Evolutionary conservation across 176 grass and related monocot genomes (phyloP).

Genomic region (Aegilops tauschii): DNA sequence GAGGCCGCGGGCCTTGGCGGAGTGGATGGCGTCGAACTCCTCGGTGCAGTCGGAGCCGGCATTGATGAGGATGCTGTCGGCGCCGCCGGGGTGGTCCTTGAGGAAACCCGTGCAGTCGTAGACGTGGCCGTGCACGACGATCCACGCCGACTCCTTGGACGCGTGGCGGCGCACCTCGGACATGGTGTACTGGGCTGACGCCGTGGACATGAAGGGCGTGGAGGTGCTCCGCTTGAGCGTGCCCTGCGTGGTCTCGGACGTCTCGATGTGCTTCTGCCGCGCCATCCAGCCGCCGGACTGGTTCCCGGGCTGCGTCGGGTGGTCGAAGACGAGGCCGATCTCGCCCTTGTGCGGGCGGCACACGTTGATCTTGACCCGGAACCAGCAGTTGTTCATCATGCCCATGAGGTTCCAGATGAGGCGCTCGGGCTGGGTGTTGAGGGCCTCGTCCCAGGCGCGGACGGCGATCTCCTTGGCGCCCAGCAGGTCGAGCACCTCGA

Average conservation of each 20-base stretch:
- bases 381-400: conserved; percentile 99
- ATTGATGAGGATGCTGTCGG: conserved; percentile 93
- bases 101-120: conserved; percentile 80
- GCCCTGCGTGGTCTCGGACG: conserved; percentile 13
- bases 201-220: conserved; percentile 54
- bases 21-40: conserved; percentile 95
- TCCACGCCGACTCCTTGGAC: conserved; percentile 71
- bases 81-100: conserved; percentile 90
- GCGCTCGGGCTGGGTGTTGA: conserved; percentile 75
- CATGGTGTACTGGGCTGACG: conserved; percentile 21
- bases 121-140: conserved; percentile 73
- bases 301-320: conserved; percentile 78
- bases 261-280: conserved; percentile 44
- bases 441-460: conserved; percentile 82
- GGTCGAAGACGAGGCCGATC: conserved; percentile 68
- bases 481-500: conserved; percentile 70
- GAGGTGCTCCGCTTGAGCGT: conserved; percentile 62
- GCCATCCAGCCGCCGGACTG: conserved; percentile 73
- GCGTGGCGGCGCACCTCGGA: conserved; percentile 65
- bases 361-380: conserved; percentile 61
- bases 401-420: conserved; percentile 96
- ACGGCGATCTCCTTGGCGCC: conserved; percentile 76
- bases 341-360: conserved; percentile 60
- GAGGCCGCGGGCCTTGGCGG: conserved; percentile 53
- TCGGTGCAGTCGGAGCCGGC: conserved; percentile 88